phyloP scores from a whole-genome alignment of 2,329 filamentous ascomycete species.

The Pseudogymnoascus sp. region DNA sequence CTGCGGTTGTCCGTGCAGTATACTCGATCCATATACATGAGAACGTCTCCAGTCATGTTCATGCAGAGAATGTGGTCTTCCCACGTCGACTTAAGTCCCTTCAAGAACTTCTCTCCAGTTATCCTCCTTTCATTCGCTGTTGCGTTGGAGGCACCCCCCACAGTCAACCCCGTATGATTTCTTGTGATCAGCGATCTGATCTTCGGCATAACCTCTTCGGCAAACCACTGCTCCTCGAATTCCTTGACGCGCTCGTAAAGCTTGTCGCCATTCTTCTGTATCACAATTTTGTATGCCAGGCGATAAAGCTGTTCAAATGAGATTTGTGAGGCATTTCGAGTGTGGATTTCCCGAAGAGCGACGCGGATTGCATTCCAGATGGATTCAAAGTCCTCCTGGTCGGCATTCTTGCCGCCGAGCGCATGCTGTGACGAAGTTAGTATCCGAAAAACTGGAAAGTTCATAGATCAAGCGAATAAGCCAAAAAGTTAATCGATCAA shows the following conservation, averaged over 20 bases:
- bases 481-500: background rate
- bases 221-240: slow-evolving; percentile 78
- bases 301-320: slow-evolving; percentile 96
- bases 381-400: slow-evolving; percentile 70
- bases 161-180: slow-evolving; percentile 52
- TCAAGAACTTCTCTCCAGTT: slow-evolving; percentile 75
- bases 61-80: slow-evolving; percentile 84
- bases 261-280: slow-evolving; percentile 74
- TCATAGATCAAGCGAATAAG: no score
- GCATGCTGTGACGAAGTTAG: slow-evolving; percentile 1
- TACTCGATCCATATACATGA: slow-evolving; percentile 95
- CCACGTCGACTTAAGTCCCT: slow-evolving; percentile 69
- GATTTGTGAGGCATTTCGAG: slow-evolving; percentile 77
- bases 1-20: slow-evolving; percentile 64
- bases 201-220: slow-evolving; percentile 58
- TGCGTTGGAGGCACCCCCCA: slow-evolving; percentile 44
- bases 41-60: slow-evolving; percentile 92
- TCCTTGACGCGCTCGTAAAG: slow-evolving; percentile 74
- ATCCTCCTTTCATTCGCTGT: slow-evolving; percentile 72
- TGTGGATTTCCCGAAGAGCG: slow-evolving; percentile 81
- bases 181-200: slow-evolving; percentile 65
- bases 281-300: slow-evolving; percentile 84
- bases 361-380: slow-evolving; percentile 71
- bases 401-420: background rate
- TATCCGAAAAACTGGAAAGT: background rate